Evolutionary conservation across 441 rosid genomes (phyloP).

Genomic region (Gossypium gossypioides): DNA sequence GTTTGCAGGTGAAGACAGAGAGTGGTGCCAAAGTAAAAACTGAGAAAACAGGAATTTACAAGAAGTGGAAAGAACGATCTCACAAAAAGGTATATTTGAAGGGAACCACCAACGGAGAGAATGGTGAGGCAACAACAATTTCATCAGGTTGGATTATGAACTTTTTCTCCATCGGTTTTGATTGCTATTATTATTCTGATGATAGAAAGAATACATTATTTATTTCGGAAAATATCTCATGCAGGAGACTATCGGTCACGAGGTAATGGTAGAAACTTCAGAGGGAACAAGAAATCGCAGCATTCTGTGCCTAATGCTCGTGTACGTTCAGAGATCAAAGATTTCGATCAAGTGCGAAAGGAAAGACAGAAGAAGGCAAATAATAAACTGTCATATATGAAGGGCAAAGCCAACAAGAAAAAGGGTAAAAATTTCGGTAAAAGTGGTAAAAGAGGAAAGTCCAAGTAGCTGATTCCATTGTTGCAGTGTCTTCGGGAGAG

Average conservation of each 20-base stretch:
- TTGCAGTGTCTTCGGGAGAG: neutral
- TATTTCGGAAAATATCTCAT: neutral
- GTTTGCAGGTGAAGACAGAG: constrained; percentile 69
- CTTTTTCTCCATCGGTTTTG: neutral
- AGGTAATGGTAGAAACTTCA: constrained; percentile 35
- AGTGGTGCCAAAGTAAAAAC: constrained; percentile 63
- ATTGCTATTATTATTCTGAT: neutral
- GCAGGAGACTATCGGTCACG: constrained; percentile 29
- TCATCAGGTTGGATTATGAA: constrained; percentile 35
- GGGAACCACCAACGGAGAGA: constrained; percentile 37
- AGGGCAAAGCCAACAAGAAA: constrained; percentile 37
- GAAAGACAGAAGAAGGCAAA: constrained; percentile 74
- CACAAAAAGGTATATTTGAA: constrained; percentile 51
- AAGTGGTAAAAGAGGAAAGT: constrained; percentile 34
- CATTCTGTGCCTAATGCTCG: constrained; percentile 55
- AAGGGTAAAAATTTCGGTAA: constrained; percentile 36
- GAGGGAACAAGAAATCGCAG: constrained; percentile 39
- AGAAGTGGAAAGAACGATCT: constrained; percentile 69
- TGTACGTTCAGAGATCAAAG: constrained; percentile 72
- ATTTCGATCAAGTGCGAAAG: constrained; percentile 80
- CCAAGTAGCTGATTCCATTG: constrained; percentile 18
- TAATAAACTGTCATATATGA: constrained; percentile 39
- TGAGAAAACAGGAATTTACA: constrained; percentile 72
- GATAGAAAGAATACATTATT: constrained; percentile 1
- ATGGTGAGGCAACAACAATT: constrained; percentile 31